These are phyloP conservation scores for Cladosporium sp. DNA, from an alignment of 2,329 filamentous ascomycete genomes.

Conservation along the genomic window DNA sequence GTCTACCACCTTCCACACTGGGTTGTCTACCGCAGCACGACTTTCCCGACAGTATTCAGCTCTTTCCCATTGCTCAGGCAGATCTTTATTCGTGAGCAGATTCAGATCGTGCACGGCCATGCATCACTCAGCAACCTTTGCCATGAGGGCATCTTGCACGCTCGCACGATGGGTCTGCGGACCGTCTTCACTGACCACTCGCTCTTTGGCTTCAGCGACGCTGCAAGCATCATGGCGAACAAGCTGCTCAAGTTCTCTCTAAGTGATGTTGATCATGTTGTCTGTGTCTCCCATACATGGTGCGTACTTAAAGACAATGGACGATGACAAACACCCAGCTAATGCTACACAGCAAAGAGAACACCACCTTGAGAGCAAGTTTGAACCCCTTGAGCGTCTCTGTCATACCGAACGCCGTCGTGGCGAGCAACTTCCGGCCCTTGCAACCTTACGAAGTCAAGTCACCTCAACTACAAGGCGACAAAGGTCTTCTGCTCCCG, in stretches of 20 bases:
- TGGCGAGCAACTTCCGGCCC: slow-evolving; percentile 91
- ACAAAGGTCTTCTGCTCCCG: slow-evolving; percentile 35
- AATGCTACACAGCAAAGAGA: slow-evolving; percentile 71
- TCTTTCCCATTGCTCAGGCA: slow-evolving; percentile 98
- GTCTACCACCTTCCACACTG: slow-evolving; percentile 97
- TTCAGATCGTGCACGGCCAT: slow-evolving; percentile 98
- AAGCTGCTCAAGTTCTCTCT: slow-evolving; percentile 94
- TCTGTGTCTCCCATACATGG: slow-evolving; percentile 98
- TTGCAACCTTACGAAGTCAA: slow-evolving; percentile 42
- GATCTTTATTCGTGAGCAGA: slow-evolving; percentile 88
- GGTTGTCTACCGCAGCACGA: slow-evolving; percentile 88
- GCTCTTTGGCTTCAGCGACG: slow-evolving; percentile 94
- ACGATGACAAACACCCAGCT: slow-evolving; percentile 15
- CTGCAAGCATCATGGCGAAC: slow-evolving; percentile 91
- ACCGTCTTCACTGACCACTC: slow-evolving; percentile 98
- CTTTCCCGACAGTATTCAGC: slow-evolving; percentile 95
- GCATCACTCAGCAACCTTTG: slow-evolving; percentile 88
- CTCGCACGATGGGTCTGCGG: slow-evolving; percentile 88
- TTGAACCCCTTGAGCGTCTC: slow-evolving; percentile 96
- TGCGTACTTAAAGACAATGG: slow-evolving; percentile 35
- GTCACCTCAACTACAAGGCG: slow-evolving; percentile 16
- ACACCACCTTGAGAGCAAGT: slow-evolving; percentile 89
- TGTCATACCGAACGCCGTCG: slow-evolving; percentile 94
- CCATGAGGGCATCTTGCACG: slow-evolving; percentile 91
- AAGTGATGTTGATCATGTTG: slow-evolving; percentile 96